Percentiles rank a stretch among this genome's conserved stretches.
Evolutionary conservation across 345 rosid genomes (phyloP).

Genomic region (Hevea brasiliensis): DNA sequence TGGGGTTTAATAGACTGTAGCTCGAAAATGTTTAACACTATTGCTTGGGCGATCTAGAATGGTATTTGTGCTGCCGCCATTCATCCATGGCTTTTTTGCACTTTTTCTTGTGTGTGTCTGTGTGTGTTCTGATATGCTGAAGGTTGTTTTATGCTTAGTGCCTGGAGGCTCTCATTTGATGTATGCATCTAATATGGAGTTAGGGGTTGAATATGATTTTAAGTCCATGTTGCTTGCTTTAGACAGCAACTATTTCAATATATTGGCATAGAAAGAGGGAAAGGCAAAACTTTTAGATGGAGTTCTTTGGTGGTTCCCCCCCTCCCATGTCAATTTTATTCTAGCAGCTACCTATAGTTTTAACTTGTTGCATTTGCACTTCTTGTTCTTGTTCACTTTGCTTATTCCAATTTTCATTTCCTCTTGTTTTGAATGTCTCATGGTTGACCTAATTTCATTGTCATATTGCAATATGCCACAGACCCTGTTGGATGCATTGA

Average conservation of each 20-base stretch:
- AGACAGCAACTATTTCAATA: background rate
- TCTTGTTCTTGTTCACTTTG: background rate
- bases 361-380: background rate
- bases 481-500: constrained; percentile 47
- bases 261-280: background rate
- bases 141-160: background rate
- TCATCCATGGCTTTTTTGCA: too few relatives aligned
- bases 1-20: background rate
- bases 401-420: background rate
- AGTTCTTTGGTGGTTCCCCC: background rate
- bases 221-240: background rate
- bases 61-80: background rate
- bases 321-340: background rate
- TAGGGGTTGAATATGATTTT: background rate
- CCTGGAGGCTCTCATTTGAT: background rate
- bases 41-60: background rate
- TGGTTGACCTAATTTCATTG: background rate
- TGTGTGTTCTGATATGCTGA: background rate
- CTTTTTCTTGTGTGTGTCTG: background rate
- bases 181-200: background rate
- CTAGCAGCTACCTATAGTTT: background rate
- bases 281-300: background rate
- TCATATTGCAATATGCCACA: constrained; percentile 23
- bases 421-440: background rate
- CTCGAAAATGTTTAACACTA: background rate